Base-by-base conservation (phyloP, 129 eudicot species). In the Tagetes erecta region DNA sequence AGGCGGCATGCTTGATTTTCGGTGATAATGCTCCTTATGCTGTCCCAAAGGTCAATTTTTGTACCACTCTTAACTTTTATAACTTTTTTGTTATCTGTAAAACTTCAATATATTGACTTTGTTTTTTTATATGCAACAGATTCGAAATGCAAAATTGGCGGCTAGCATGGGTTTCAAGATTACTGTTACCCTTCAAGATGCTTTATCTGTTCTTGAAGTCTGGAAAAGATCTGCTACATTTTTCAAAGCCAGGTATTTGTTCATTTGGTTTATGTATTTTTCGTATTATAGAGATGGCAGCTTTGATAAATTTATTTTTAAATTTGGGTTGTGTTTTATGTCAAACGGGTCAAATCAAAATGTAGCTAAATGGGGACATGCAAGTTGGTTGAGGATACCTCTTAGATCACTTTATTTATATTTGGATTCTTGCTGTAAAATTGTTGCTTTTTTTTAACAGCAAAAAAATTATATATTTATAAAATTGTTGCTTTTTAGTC, bases 1-100 rank as follows among this genome's bases (percentile, higher is more conserved):
- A 83, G 41, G 80, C 81, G 27, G 96, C 90, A 74, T 72, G 84
- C 47, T 86, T 87, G 27, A 47, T 93, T 69, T 75, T 93, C 9
- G 97, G 98, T 78, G 76, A 34, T 80, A 70, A 63, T 73, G 98
- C 92, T 45, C 83, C 96, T n/a, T 93, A 86, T 67, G 83, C 84
- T 49, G 79, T 84, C 77, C 95, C 97, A 59, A 88, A 90, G 95
- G 98, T 91, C 42, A 47, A 69, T 58, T 14, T 50, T 41, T 6
- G 49, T 37, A 45, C 13, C 12, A 67, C 35, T 49, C 39, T 40
- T 42, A 8, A 70, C 66, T 74, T 62, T 79, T 39, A 39, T 36
- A n/a, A 42, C 0, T 30, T 71, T 37, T 37, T 9, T 62, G 2
- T 60, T 31, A 33, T 37, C 33, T n/a, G 1, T 45, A 39, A 13